Evolutionary conservation across 495 filamentous ascomycete species (phyloP).

Genomic region (Letharia lupina): DNA sequence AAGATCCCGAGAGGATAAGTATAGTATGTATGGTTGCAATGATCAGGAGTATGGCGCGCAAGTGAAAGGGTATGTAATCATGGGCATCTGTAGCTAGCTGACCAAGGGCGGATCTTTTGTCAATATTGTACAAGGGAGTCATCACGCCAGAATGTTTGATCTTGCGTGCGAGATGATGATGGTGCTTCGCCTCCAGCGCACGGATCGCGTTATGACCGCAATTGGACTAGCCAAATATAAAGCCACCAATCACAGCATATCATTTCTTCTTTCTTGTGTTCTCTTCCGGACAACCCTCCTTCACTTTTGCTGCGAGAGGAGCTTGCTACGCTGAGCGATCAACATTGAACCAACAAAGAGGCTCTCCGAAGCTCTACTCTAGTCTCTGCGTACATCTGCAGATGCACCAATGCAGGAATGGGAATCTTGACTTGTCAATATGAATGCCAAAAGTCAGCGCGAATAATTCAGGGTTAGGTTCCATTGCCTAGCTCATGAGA

Average conservation of each 20-base stretch:
- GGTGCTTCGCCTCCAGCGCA: neutral
- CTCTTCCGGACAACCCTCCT: neutral
- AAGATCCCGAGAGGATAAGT: neutral
- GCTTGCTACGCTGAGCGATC: neutral
- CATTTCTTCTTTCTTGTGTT: too few species aligned
- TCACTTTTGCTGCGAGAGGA: neutral
- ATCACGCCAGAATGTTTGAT: neutral
- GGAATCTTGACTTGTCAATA: too few species aligned
- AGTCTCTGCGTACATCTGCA: too few species aligned
- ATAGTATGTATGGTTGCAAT: too few species aligned
- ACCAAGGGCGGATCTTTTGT: too few species aligned
- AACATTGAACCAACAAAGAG: neutral
- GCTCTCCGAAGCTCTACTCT: neutral
- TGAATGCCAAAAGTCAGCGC: neutral
- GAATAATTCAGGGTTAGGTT: too few species aligned
- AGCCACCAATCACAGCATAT: neutral
- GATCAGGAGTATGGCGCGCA: neutral
- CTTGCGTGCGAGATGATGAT: neutral
- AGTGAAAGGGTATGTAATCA: neutral
- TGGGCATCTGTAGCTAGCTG: neutral
- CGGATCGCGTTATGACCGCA: neutral
- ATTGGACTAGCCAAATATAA: neutral
- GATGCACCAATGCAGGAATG: too few species aligned
- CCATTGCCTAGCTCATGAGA: too few species aligned
- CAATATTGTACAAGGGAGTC: neutral